A percentile compares a stretch with the other conserved stretches of the same genome.
Evolutionary conservation across 352 stramenopile species (phyloP).

Genomic region (Phytophthora meadii): DNA sequence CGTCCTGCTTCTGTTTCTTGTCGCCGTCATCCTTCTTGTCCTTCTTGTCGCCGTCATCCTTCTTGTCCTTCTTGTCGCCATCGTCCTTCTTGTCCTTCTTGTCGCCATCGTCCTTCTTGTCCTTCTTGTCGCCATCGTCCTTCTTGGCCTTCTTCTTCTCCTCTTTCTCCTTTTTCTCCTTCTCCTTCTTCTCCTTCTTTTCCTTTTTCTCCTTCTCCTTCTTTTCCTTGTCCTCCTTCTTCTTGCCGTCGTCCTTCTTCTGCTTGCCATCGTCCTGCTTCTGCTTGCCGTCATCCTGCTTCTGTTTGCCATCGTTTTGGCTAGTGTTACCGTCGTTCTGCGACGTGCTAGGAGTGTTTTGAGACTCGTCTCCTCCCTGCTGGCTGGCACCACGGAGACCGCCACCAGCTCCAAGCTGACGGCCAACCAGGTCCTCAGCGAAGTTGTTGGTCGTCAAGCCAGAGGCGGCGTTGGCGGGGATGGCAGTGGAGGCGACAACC

Average conservation of each 20-base stretch:
- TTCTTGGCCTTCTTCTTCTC: slow-evolving; percentile 5
- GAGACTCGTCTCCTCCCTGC: slow-evolving; percentile 2
- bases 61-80: slow-evolving; percentile 4
- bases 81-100: slow-evolving; percentile 13
- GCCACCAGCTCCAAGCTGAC: slow-evolving; percentile 6
- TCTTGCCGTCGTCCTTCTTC: slow-evolving; percentile 6
- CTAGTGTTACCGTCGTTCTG: slow-evolving; percentile 1
- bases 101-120: slow-evolving; percentile 6
- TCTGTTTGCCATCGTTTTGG: slow-evolving; percentile 7
- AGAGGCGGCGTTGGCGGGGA: slow-evolving; percentile 9
- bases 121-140: slow-evolving; percentile 5
- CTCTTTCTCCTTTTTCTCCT: not conserved
- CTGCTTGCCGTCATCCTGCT: slow-evolving; percentile 12
- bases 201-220: slow-evolving; percentile 6
- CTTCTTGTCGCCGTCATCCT: slow-evolving; percentile 4
- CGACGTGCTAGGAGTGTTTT: slow-evolving; percentile 16
- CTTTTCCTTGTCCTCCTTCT: slow-evolving; percentile 1
- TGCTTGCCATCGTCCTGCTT: slow-evolving; percentile 7
- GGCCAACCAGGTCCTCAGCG: slow-evolving; percentile 7
- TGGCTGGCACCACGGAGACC: slow-evolving; percentile 14
- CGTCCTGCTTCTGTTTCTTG: too few species aligned
- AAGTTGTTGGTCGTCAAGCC: slow-evolving; percentile 9
- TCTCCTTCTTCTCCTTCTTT: not conserved
- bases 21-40: slow-evolving; percentile 14
- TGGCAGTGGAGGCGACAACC: slow-evolving; percentile 16